Conservation (phyloP, 441 rosid species). For the Syzygium malaccense region DNA sequence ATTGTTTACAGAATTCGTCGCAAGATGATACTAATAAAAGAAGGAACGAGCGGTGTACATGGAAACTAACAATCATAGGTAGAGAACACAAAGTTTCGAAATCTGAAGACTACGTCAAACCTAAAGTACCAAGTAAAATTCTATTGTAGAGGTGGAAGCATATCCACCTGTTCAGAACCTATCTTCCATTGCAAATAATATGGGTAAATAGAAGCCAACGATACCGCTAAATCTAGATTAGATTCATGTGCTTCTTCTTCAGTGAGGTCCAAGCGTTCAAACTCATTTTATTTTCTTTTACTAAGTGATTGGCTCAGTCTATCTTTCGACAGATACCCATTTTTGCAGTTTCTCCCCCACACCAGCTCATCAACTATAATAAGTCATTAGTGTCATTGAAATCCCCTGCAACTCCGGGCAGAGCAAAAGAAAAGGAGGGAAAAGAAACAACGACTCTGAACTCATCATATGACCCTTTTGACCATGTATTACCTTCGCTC, state of each 20-base stretch:
- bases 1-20: background rate
- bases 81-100: background rate
- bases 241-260: background rate
- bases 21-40: background rate
- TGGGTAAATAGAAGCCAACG: background rate
- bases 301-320: background rate
- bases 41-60: background rate
- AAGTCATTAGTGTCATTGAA: background rate
- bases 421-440: background rate
- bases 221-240: background rate
- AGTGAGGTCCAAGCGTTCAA: background rate
- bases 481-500: background rate
- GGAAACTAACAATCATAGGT: background rate
- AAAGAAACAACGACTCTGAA: background rate
- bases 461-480: background rate
- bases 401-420: background rate
- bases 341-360: background rate
- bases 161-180: background rate
- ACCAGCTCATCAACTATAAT: background rate
- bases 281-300: background rate
- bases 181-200: background rate
- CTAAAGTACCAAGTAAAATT: background rate
- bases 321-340: background rate
- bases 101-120: background rate
- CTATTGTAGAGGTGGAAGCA: background rate